Evolutionary conservation across 176 grass and related monocot genomes (phyloP), one percentile per base, ranked within the genome.

Genomic region (Carex scoparia): DNA sequence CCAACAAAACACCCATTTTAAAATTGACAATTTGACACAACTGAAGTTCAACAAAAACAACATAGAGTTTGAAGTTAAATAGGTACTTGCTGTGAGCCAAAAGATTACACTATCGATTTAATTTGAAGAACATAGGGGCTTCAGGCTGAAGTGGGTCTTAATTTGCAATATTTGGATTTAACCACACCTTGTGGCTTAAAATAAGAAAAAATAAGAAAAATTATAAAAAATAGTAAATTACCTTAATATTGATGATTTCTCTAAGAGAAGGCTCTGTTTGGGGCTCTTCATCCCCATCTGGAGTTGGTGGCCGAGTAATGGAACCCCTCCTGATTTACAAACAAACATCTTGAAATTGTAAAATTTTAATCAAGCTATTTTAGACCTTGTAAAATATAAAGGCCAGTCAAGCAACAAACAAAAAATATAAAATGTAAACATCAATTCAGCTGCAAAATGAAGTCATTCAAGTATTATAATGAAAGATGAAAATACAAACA

Each of bases 191-290:
- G 10, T 48, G 58, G 11, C 30, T 44, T 76, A 57, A 16, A 19
- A 67, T 18, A 35, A 35, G 3, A 65, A 4, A 69, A 33, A 64
- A 57, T 9, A 48, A 48, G 0, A 9, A 48, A 7, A 1, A 46
- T 7, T 56, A 8, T 53, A 60, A 79, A 27, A 18, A 85, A 84
- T 63, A 46, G 8, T 15, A 10, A 37, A 7, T 61, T 90, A 94
- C 96, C 96, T 99, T 99, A 87, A 99, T 90, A 83, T 99, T 92
- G 67, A 99, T 92, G 77, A 91, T 89, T 81, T 99, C 96, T 61
- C 82, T 88, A 33, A 99, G 87, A 30, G 96, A 90, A 33, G 82
- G 90, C 84, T 95, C 93, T 69, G 94, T 94, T 65, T 89, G 80
- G 35, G n/a, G 15, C 10, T 88, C 88, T 55, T 94, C 96, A 19